Percentiles rank a stretch among this genome's conserved stretches.
phyloP scores from a whole-genome alignment of 495 filamentous ascomycete species.

The Penicillium fimorum region DNA sequence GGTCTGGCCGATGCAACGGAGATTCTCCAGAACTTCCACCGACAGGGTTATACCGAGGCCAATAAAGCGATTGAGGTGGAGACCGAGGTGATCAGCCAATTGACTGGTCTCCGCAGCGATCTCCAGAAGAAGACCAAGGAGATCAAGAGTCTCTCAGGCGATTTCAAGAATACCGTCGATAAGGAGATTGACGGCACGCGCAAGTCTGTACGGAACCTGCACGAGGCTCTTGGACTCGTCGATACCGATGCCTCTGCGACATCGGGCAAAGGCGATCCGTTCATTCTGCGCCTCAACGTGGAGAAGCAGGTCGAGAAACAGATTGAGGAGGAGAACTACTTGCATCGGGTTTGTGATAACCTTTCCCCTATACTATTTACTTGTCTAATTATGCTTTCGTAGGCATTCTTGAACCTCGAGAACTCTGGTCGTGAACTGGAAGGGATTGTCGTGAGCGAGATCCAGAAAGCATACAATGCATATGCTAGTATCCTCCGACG shows the following conservation, averaged over 20 bases:
- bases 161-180: conserved; percentile 83
- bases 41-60: conserved; percentile 73
- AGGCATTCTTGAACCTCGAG: conserved; percentile 96
- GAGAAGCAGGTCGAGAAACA: conserved; percentile 88
- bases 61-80: conserved; percentile 89
- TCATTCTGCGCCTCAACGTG: conserved; percentile 76
- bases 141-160: conserved; percentile 85
- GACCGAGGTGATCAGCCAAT: conserved; percentile 80
- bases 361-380: background rate
- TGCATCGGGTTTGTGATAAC: conserved; percentile 71
- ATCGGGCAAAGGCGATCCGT: conserved; percentile 87
- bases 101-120: conserved; percentile 83
- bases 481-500: conserved; percentile 85
- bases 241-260: conserved; percentile 73
- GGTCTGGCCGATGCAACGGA: conserved; percentile 84
- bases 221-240: conserved; percentile 73
- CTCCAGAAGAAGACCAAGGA: conserved; percentile 96
- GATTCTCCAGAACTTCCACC: conserved; percentile 79
- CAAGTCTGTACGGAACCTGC: conserved; percentile 70
- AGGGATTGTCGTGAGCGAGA: conserved; percentile 92
- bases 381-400: conserved; percentile 24
- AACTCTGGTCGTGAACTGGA: conserved; percentile 92
- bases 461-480: conserved; percentile 94
- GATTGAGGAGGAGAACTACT: conserved; percentile 94
- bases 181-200: conserved; percentile 54